phyloP scores from a whole-genome alignment of 192 early-diverging fungal genomes.

The Coemansia sp. region DNA sequence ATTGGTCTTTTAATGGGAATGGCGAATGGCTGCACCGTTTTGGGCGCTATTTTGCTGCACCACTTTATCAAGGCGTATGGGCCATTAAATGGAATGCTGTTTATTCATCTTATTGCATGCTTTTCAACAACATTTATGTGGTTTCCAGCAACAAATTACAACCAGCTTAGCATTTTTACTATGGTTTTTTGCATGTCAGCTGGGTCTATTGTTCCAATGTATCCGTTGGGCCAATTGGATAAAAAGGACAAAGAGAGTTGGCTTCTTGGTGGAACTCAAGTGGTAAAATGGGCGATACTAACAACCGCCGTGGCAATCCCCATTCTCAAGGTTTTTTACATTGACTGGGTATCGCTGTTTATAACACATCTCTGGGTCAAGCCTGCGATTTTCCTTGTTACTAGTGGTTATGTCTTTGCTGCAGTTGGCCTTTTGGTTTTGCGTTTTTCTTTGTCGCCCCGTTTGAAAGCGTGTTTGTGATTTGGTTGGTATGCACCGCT shows the following conservation, averaged over 20 bases:
- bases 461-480: slow-evolving; percentile 35
- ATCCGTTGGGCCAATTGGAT: slow-evolving; percentile 47
- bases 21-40: slow-evolving; percentile 43
- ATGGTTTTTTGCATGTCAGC: slow-evolving; percentile 44
- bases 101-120: slow-evolving; percentile 34
- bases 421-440: slow-evolving; percentile 38
- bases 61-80: slow-evolving; percentile 51
- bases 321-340: slow-evolving; percentile 49
- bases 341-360: slow-evolving; percentile 44
- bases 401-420: slow-evolving; percentile 36
- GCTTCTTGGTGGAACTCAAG: slow-evolving; percentile 45
- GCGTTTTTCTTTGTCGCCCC: slow-evolving; percentile 50
- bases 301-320: slow-evolving; percentile 53
- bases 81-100: slow-evolving; percentile 49
- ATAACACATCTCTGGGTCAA: slow-evolving; percentile 40
- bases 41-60: slow-evolving; percentile 48
- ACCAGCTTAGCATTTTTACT: slow-evolving; percentile 37
- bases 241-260: slow-evolving; percentile 48
- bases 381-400: slow-evolving; percentile 31
- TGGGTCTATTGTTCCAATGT: slow-evolving; percentile 53
- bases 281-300: slow-evolving; percentile 47
- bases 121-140: slow-evolving; percentile 31
- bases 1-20: slow-evolving; percentile 49
- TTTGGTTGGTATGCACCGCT: neutral
- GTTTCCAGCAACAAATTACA: slow-evolving; percentile 38